Conservation (phyloP, 2,329 filamentous ascomycete genomes). For the Cladophialophora yegresii region DNA sequence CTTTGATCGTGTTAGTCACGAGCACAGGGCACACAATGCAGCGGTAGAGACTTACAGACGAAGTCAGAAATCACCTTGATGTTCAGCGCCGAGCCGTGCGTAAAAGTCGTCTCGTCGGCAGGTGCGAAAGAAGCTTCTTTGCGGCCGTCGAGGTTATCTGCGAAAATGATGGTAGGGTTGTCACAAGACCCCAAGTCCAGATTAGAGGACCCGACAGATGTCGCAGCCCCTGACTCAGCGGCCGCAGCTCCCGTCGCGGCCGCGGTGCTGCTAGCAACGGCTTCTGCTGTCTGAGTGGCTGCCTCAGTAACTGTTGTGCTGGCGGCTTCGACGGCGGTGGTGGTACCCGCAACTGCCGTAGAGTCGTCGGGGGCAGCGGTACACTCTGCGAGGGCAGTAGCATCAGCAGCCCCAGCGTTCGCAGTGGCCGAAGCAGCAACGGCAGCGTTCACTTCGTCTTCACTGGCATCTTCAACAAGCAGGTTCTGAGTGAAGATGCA, state of each 20-base stretch:
- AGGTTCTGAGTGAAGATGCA: constrained; percentile 59
- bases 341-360: constrained; percentile 20
- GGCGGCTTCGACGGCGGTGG: constrained; percentile 8
- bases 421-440: constrained; percentile 46
- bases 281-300: constrained; percentile 5
- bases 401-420: constrained; percentile 50
- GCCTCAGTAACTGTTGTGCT: constrained; percentile 6
- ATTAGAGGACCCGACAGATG: constrained; percentile 39
- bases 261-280: constrained; percentile 26
- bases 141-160: constrained; percentile 51
- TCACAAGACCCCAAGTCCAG: constrained; percentile 49
- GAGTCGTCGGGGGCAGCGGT: constrained; percentile 22
- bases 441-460: constrained; percentile 55
- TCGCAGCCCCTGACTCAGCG: constrained; percentile 12
- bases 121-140: constrained; percentile 49
- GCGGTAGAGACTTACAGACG: constrained; percentile 43
- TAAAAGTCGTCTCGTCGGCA: constrained; percentile 49
- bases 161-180: constrained; percentile 55
- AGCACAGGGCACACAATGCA: background rate
- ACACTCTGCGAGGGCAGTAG: constrained; percentile 25
- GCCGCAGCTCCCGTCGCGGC: constrained; percentile 22
- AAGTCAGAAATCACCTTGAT: constrained; percentile 54
- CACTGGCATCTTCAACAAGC: constrained; percentile 57
- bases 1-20: constrained; percentile 4
- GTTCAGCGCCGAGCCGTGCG: constrained; percentile 56